phyloP scores from a whole-genome alignment of 2,329 filamentous ascomycete species.

The Cladosporium sp. region DNA sequence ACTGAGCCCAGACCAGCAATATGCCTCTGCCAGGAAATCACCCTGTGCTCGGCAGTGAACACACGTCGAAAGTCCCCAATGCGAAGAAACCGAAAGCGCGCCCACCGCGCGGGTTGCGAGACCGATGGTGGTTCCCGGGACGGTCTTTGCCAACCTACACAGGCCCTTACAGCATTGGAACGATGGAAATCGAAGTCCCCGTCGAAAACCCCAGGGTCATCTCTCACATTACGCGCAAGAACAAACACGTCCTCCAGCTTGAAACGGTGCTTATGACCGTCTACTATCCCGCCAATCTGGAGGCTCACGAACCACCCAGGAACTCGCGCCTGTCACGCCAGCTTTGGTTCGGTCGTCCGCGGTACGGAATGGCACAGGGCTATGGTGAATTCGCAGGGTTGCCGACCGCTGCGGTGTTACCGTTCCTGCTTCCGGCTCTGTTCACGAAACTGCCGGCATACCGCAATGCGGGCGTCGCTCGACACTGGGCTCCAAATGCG shows the following conservation, averaged over 20 bases:
- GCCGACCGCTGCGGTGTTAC: slow-evolving; percentile 43
- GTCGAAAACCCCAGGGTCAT: slow-evolving; percentile 45
- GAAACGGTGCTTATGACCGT: slow-evolving; percentile 61
- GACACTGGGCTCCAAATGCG: slow-evolving; percentile 41
- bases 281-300: slow-evolving; percentile 57
- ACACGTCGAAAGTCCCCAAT: slow-evolving; percentile 23
- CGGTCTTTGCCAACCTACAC: slow-evolving; percentile 47
- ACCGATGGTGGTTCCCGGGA: slow-evolving; percentile 43
- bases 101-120: slow-evolving; percentile 44
- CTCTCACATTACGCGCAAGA: slow-evolving; percentile 47
- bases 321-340: slow-evolving; percentile 46
- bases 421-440: slow-evolving; percentile 55
- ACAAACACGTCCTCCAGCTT: slow-evolving; percentile 46
- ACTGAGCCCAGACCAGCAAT: neutral
- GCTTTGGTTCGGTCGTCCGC: slow-evolving; percentile 59
- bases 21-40: slow-evolving; percentile 9
- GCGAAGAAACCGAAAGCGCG: slow-evolving; percentile 47
- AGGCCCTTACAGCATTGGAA: slow-evolving; percentile 49
- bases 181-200: slow-evolving; percentile 55
- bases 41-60: slow-evolving; percentile 9
- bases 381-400: slow-evolving; percentile 60
- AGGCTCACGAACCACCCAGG: slow-evolving; percentile 29
- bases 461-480: slow-evolving; percentile 56
- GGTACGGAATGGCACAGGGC: slow-evolving; percentile 53
- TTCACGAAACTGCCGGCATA: slow-evolving; percentile 63